Percentiles rank a stretch among this genome's conserved stretches.
phyloP scores from a whole-genome alignment of 2,329 filamentous ascomycete genomes.

The Fusarium chaquense region DNA sequence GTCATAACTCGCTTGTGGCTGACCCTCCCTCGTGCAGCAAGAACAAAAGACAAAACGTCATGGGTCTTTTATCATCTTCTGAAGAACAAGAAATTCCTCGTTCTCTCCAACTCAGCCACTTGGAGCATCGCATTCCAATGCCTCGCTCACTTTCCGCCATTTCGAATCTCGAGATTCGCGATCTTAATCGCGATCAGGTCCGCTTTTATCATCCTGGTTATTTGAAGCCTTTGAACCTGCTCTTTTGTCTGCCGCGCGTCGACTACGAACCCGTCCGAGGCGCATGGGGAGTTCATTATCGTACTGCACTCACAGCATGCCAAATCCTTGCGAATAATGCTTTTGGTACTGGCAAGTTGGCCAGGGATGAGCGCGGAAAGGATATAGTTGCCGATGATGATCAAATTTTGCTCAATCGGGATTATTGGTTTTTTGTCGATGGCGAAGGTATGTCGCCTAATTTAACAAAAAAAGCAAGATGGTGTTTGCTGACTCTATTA shows the following conservation, averaged over 20 bases:
- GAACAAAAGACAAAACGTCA: conserved; percentile 26
- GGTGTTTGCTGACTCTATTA: not conserved
- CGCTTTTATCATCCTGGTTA: conserved; percentile 42
- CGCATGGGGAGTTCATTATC: conserved; percentile 26
- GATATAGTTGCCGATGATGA: conserved; percentile 5
- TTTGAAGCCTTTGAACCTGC: conserved; percentile 30
- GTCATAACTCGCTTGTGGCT: conserved; percentile 12
- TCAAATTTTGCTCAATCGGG: conserved; percentile 21
- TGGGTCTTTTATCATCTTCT: conserved; percentile 14
- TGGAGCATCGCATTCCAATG: conserved; percentile 28
- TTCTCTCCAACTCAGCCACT: conserved; percentile 18
- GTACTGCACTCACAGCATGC: conserved; percentile 29
- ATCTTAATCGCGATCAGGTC: conserved; percentile 37
- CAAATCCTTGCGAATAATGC: conserved; percentile 40
- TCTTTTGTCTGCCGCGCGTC: conserved; percentile 38
- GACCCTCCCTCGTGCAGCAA: not conserved
- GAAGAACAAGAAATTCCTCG: conserved; percentile 10
- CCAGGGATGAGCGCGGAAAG: conserved; percentile 27
- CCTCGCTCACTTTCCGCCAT: conserved; percentile 36
- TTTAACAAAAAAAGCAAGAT: fast-evolving
- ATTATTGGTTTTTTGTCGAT: conserved; percentile 40
- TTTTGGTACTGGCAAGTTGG: conserved; percentile 17
- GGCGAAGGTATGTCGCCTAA: conserved; percentile 17
- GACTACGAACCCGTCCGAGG: conserved; percentile 13
- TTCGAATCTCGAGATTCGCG: conserved; percentile 34